Evolutionary conservation across 1,139 yeast genomes (phyloP), one percentile per base, ranked within the genome.

Genomic region (Saccharomycopsis hybrid): DNA sequence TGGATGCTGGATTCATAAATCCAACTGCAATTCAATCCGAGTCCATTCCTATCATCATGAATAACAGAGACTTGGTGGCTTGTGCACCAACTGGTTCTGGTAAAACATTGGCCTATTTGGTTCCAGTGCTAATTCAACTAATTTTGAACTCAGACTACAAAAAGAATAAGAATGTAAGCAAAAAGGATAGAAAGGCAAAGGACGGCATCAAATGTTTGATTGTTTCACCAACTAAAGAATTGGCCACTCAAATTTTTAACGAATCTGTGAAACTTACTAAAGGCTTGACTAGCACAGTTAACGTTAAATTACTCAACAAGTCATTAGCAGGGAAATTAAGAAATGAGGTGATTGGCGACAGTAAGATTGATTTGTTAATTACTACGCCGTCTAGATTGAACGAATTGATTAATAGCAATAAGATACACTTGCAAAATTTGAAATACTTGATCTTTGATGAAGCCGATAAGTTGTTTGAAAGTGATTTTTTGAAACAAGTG

Each of bases 21-120:
- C 98, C 98, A 4, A 92, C 98, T 0, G 81, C 97, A 1, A 88
- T 92, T 58, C 98, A 92, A 68, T 78, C 90, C 58, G 96, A 88
- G 64, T 77, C 87, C 1, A 81, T 89, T 38, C 96, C 96, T 1
- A 69, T 79, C 24, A 68, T 86, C 35, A 69, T 86, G 47, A 71
- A 75, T 47, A 73, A 71, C 29, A 75, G 92, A 54, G 96, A 88
- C 61, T 62, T 88, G 44, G 71, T 88, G 51, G 95, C 94, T 1
- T 85, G 95, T 71, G 96, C 96, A 0, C 96, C 96, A 41, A 88
- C 96, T 0, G 96, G 96, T 58, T 85, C 95, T 4, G 96, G 96
- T 69, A 88, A 88, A 64, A 87, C 96, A 0, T 71, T 89, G 47
- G 96, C 97, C 43, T 92, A 85, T 64, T 72, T 85, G 51, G 78